phyloP scores from a whole-genome alignment of 2,329 filamentous ascomycete species.

The Talaromyces albobiverticillius region DNA sequence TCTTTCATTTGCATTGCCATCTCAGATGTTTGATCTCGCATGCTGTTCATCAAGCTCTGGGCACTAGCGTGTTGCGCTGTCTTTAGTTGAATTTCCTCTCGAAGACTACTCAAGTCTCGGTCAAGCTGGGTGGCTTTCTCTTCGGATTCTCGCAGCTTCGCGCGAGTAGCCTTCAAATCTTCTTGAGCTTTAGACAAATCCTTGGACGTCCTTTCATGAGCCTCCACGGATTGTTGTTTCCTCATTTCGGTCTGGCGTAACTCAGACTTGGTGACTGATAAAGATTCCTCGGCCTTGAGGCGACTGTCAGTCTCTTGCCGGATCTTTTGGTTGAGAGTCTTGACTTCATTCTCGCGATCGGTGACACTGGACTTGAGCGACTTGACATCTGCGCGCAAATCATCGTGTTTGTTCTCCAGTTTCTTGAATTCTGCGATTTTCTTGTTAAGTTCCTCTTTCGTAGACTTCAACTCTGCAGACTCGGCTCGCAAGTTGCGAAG shows the following conservation, averaged over 20 bases:
- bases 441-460: constrained; percentile 70
- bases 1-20: constrained; percentile 90
- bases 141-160: constrained; percentile 70
- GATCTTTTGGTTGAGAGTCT: constrained; percentile 73
- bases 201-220: constrained; percentile 65
- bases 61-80: constrained; percentile 80
- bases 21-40: constrained; percentile 90
- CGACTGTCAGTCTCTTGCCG: constrained; percentile 69
- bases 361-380: constrained; percentile 66
- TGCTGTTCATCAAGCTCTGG: constrained; percentile 80
- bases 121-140: constrained; percentile 67
- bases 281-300: constrained; percentile 73
- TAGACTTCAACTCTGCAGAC: constrained; percentile 67
- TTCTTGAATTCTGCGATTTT: constrained; percentile 64
- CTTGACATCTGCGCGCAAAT: constrained; percentile 71
- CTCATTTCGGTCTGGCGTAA: constrained; percentile 74
- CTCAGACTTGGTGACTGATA: constrained; percentile 71
- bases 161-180: constrained; percentile 57
- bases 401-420: constrained; percentile 79
- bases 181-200: constrained; percentile 72
- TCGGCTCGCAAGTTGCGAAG: constrained; percentile 75
- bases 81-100: constrained; percentile 81
- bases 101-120: constrained; percentile 64
- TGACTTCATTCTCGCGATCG: constrained; percentile 76
- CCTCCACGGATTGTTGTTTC: constrained; percentile 72